Percentiles rank a stretch among this genome's conserved stretches.
Evolutionary conservation across 2,329 filamentous ascomycete species (phyloP).

Genomic region (Claviceps sorghi): DNA sequence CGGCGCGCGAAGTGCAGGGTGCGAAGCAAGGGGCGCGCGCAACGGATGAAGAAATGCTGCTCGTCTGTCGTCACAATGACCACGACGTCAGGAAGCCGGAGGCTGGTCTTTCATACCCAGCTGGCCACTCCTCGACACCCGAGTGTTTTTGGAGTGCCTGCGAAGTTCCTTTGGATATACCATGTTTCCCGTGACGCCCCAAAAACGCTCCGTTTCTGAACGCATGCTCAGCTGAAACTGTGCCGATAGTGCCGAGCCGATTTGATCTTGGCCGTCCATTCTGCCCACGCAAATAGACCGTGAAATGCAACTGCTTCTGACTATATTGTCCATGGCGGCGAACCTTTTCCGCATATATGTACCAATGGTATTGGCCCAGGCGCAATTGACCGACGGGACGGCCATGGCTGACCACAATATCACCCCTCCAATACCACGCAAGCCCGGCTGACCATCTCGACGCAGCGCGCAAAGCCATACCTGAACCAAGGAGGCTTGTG

Average conservation of each 20-base stretch:
- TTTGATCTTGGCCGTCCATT: background rate
- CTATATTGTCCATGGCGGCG: too few relatives aligned
- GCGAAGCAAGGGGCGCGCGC: background rate
- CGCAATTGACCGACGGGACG: too few relatives aligned
- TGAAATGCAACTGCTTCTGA: too few relatives aligned
- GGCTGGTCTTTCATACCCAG: background rate
- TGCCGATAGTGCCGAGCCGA: background rate
- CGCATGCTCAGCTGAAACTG: background rate
- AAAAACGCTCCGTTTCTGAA: background rate
- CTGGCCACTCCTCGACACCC: background rate
- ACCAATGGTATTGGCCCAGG: too few relatives aligned
- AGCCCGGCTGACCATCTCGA: too few relatives aligned
- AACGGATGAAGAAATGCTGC: background rate
- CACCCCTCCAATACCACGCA: too few relatives aligned
- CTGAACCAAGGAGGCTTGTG: background rate
- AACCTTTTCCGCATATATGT: too few relatives aligned
- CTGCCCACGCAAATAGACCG: background rate
- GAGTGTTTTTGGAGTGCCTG: too few relatives aligned
- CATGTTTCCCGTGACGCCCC: background rate
- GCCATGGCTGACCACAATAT: too few relatives aligned
- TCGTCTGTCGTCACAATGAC: constrained; percentile 1
- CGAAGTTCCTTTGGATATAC: too few relatives aligned
- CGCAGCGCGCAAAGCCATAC: too few relatives aligned
- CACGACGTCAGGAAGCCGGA: background rate
- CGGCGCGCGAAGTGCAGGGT: background rate